Evolutionary conservation across 2,329 filamentous ascomycete species (phyloP), one percentile per base, ranked within the genome.

Genomic region (Beauveria caledonica): DNA sequence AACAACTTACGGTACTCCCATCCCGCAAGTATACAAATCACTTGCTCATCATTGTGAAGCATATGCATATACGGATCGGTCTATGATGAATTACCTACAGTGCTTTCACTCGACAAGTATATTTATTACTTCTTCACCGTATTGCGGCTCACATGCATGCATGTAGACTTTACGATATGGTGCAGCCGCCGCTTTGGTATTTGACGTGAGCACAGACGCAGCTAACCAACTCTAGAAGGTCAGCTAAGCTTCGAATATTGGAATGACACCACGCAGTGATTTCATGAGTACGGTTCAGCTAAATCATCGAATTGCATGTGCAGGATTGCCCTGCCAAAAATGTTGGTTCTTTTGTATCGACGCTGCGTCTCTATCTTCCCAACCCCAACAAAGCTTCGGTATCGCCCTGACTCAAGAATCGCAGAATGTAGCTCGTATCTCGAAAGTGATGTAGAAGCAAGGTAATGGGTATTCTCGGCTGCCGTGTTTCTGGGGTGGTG

Each of bases 161-260:
- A 42, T 29, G 49, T 7, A 10, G 51, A 15, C 23, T 27, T 36
- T 36, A 36, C n/a, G 48, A 53, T 5, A 46, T 23, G 44, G 46
- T 27, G 51, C 51, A 44, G 51, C 17, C 7, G 21, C 23, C 15
- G 39, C 17, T 15, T 19, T 21, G 21, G 27, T 42, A n/a, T 19
- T 56, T 19, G 40, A 55, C 21, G 39, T 8, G 21, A 45, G 40
- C 52, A 55, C 52, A 15, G 25, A 13, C 52, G 25, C 15, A 45
- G 40, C 52, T 45, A 45, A 55, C 50, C 50, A n/a, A 33, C 50
- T 53, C 33, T n/a, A 25, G 50, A 53, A 42, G 36, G 50, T 53
- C 13, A 21, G 8, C 19, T 33, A 53, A 13, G 33, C 23, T 29
- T 44, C 29, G 17, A n/a, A 5, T 5, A 42, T 44, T 27, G 13